phyloP scores from a whole-genome alignment of 2,329 filamentous ascomycete genomes.

The Teratosphaeria gauchensis region DNA sequence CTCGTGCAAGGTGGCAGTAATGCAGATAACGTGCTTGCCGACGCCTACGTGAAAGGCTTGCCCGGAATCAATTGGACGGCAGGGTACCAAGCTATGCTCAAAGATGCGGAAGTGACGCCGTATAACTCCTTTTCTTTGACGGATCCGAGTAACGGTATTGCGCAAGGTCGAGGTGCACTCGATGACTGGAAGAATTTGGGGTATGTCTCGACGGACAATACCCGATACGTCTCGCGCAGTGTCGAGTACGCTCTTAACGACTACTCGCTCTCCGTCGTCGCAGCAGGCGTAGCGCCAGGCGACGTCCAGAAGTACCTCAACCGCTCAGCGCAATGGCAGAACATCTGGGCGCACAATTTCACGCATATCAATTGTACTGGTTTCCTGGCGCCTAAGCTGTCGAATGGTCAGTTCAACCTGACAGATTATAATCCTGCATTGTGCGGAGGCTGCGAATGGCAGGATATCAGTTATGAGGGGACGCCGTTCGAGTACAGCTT shows the following conservation, averaged over 20 bases:
- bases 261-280: slow-evolving; percentile 26
- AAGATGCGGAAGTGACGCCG: slow-evolving; percentile 21
- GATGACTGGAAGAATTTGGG: slow-evolving; percentile 35
- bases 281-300: slow-evolving; percentile 17
- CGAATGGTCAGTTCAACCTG: slow-evolving; percentile 20
- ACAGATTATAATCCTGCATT: slow-evolving; percentile 30
- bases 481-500: slow-evolving; percentile 31
- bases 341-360: slow-evolving; percentile 30
- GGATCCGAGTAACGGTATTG: slow-evolving; percentile 26
- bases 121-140: slow-evolving; percentile 17
- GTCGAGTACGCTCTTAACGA: slow-evolving; percentile 37
- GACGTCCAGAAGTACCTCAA: slow-evolving; percentile 31
- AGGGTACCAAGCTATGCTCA: slow-evolving; percentile 26
- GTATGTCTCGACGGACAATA: slow-evolving; percentile 29
- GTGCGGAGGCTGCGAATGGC: slow-evolving; percentile 35
- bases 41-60: slow-evolving; percentile 27
- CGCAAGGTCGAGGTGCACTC: slow-evolving; percentile 34
- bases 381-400: slow-evolving; percentile 20
- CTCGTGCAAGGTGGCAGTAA: slow-evolving; percentile 27
- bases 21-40: slow-evolving; percentile 27
- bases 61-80: slow-evolving; percentile 25
- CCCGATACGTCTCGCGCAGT: slow-evolving; percentile 31
- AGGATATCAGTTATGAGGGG: slow-evolving; percentile 29
- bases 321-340: slow-evolving; percentile 33
- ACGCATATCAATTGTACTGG: slow-evolving; percentile 27